Conservation (phyloP, 805 yeast species). For the Kluyveromyces starmeri region DNA sequence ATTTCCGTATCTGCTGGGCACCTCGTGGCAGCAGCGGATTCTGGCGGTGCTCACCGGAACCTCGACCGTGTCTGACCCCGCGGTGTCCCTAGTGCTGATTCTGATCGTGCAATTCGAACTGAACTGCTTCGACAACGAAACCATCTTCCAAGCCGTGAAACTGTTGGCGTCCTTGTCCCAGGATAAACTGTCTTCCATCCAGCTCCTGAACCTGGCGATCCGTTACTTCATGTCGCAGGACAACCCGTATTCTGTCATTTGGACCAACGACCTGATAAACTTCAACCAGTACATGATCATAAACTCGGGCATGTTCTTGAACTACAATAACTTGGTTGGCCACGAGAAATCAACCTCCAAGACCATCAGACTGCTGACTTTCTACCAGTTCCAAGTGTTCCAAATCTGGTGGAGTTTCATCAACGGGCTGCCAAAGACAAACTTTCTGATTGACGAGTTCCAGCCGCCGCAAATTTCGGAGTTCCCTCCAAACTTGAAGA, state of each 20-base stretch:
- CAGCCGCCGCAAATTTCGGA: conserved; percentile 16
- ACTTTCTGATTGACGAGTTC: conserved; percentile 21
- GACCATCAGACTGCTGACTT: conserved; percentile 14
- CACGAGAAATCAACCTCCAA: conserved; percentile 4
- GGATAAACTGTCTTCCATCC: conserved; percentile 14
- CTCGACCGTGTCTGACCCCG: conserved; percentile 10
- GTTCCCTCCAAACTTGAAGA: conserved; percentile 17
- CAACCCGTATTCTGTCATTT: conserved; percentile 4
- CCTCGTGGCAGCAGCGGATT: conserved; percentile 4
- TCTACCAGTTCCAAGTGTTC: conserved; percentile 26
- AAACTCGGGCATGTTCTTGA: conserved; percentile 18
- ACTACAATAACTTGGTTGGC: conserved; percentile 11
- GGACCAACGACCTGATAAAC: conserved; percentile 5
- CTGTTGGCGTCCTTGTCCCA: conserved; percentile 13
- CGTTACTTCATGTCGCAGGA: conserved; percentile 22
- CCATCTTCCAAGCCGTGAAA: conserved; percentile 21
- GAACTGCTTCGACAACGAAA: conserved; percentile 22
- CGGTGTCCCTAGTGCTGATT: conserved; percentile 13
- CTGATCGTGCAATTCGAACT: conserved; percentile 25
- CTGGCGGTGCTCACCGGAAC: conserved; percentile 1
- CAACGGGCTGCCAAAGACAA: conserved; percentile 22
- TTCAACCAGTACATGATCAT: conserved; percentile 11
- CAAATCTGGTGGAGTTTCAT: conserved; percentile 25
- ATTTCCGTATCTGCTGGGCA: conserved; percentile 7
- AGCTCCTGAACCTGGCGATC: conserved; percentile 17